A percentile compares a stretch with the other conserved stretches of the same genome.
These are phyloP conservation scores for Colletotrichum tabaci DNA, from an alignment of 2,329 filamentous ascomycete species.

Conservation along the genomic window DNA sequence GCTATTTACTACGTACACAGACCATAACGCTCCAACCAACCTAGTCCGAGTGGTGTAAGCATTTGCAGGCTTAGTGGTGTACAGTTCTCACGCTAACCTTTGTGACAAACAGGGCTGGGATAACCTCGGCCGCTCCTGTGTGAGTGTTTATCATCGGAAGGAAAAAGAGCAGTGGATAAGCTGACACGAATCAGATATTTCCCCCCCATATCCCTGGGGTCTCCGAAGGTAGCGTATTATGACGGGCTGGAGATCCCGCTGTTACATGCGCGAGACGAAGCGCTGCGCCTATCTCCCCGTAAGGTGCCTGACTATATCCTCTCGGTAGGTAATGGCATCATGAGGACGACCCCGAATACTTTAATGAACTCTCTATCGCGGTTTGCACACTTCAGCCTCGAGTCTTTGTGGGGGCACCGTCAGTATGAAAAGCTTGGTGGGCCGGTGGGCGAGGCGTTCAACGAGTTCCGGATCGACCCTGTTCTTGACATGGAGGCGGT, in stretches of 20 bases:
- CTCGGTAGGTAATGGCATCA: background rate
- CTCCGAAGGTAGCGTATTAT: background rate
- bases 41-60: constrained; percentile 4
- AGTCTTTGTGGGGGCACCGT: constrained; percentile 1
- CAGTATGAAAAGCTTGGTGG: background rate
- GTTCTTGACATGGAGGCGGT: constrained; percentile 6
- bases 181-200: constrained; percentile 8
- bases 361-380: background rate
- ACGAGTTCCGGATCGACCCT: constrained; percentile 4
- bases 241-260: constrained; percentile 10
- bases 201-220: background rate
- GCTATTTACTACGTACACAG: constrained; percentile 9
- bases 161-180: background rate
- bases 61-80: background rate
- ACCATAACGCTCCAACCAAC: background rate
- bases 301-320: constrained; percentile 11
- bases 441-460: background rate
- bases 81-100: background rate
- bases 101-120: constrained; percentile 6
- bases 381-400: constrained; percentile 3
- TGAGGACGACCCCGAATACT: background rate
- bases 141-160: background rate
- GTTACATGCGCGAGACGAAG: constrained; percentile 2
- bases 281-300: background rate
- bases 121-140: constrained; percentile 2